Evolutionary conservation across 345 rosid species (phyloP).

Genomic region (Garcia nutans): DNA sequence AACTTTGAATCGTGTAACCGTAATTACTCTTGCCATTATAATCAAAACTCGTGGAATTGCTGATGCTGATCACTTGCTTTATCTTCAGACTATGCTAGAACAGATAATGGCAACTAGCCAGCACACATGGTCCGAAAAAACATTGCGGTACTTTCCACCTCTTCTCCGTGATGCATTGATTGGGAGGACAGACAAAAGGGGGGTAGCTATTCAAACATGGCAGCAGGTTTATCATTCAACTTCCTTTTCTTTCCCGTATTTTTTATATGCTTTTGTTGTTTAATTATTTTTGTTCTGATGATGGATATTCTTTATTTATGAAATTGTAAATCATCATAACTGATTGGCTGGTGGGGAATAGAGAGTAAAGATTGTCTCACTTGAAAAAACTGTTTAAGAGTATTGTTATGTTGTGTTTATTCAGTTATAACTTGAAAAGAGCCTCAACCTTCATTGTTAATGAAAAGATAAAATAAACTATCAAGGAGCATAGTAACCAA

Average conservation of each 20-base stretch:
- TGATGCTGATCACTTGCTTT: slow-evolving; percentile 90
- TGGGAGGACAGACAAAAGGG: slow-evolving; percentile 68
- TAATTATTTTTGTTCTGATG: background rate
- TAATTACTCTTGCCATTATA: slow-evolving; percentile 87
- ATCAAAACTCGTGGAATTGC: slow-evolving; percentile 97
- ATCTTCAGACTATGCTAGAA: slow-evolving; percentile 86
- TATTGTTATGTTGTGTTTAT: no score
- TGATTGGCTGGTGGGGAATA: background rate
- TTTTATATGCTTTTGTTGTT: background rate
- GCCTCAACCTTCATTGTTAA: background rate
- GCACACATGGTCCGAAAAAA: slow-evolving; percentile 96
- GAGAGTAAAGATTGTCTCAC: background rate
- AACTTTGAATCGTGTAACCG: slow-evolving; percentile 81
- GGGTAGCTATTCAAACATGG: slow-evolving; percentile 75
- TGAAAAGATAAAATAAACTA: background rate
- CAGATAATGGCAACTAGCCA: slow-evolving; percentile 86
- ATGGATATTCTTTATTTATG: background rate
- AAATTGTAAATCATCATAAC: background rate
- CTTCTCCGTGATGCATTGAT: slow-evolving; percentile 71
- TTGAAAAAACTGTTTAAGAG: no score
- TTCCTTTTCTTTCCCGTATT: background rate
- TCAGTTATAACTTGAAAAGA: background rate
- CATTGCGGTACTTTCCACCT: slow-evolving; percentile 74
- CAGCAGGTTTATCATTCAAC: slow-evolving; percentile 52
- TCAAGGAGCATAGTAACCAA: background rate